These are phyloP conservation scores for Rehmannia glutinosa DNA, from an alignment of 257 asterid genomes.

Conservation along the genomic window DNA sequence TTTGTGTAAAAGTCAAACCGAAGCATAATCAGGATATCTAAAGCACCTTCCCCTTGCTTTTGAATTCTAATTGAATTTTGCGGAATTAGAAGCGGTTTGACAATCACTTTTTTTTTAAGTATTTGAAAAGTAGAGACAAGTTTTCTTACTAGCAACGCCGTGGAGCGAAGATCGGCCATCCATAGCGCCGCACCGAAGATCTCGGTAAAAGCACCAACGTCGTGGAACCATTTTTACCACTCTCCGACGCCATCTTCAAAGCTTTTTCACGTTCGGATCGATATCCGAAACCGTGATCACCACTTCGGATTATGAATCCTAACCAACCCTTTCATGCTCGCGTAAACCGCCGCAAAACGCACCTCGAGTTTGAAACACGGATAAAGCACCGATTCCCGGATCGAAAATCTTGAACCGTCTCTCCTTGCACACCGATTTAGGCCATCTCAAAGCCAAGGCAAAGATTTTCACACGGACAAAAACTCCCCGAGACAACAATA, in stretches of 20 bases:
- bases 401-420: constrained; percentile 91
- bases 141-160: constrained; percentile 68
- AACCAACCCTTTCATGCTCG: constrained; percentile 89
- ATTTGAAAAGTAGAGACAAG: not conserved
- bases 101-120: too few relatives aligned
- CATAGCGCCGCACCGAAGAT: constrained; percentile 62
- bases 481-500: constrained; percentile 68
- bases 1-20: too few relatives aligned
- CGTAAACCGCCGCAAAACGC: constrained; percentile 69
- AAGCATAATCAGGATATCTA: too few relatives aligned
- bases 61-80: too few relatives aligned
- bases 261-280: constrained; percentile 69
- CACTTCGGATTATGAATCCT: constrained; percentile 86
- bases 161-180: constrained; percentile 92
- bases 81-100: too few relatives aligned
- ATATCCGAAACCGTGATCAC: constrained; percentile 60
- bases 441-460: constrained; percentile 65
- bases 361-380: constrained; percentile 75
- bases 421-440: constrained; percentile 67
- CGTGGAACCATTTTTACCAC: constrained; percentile 27
- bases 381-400: constrained; percentile 61
- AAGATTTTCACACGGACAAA: constrained; percentile 91
- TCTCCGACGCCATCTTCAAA: constrained; percentile 68
- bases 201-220: constrained; percentile 64
- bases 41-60: too few relatives aligned